Evolutionary conservation across 2,329 filamentous ascomycete species (phyloP).

Genomic region (Colletotrichum lentis): DNA sequence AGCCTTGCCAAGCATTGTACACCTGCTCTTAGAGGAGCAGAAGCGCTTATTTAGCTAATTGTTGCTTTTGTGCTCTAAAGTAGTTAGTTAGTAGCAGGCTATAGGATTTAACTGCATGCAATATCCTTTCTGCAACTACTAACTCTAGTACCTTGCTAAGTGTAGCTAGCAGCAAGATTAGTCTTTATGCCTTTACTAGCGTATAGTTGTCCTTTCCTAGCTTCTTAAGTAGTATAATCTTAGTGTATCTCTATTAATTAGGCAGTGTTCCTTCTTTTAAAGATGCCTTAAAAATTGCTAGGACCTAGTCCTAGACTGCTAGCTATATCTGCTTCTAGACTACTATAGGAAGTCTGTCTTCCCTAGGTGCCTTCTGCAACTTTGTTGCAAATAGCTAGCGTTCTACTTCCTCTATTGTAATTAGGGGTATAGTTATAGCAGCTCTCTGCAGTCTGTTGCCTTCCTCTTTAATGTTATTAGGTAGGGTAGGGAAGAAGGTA

Average conservation of each 20-base stretch:
- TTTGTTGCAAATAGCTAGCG: constrained; percentile 38
- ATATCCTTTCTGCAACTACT: constrained; percentile 14
- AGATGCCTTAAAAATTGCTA: constrained; percentile 38
- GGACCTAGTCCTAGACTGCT: constrained; percentile 32
- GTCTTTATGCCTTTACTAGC: constrained; percentile 41
- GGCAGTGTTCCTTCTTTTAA: constrained; percentile 23
- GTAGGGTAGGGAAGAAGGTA: constrained; percentile 41
- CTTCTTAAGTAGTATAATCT: constrained; percentile 44
- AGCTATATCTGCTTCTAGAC: constrained; percentile 39
- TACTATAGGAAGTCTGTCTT: constrained; percentile 38
- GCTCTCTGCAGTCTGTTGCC: constrained; percentile 33
- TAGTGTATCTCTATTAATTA: constrained; percentile 32
- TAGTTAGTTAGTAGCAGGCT: constrained; percentile 1
- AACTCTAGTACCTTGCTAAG: constrained; percentile 40
- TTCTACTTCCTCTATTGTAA: constrained; percentile 41
- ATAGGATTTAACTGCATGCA: not conserved
- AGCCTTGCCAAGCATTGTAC: not conserved
- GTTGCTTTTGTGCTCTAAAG: constrained; percentile 1
- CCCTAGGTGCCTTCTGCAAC: constrained; percentile 40
- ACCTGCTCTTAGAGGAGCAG: constrained; percentile 4
- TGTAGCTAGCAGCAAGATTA: constrained; percentile 43
- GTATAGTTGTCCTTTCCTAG: constrained; percentile 38
- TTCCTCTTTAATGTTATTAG: constrained; percentile 39
- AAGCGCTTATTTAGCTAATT: constrained; percentile 7
- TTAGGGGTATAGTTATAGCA: constrained; percentile 31